phyloP scores from a whole-genome alignment of 2,329 filamentous ascomycete species.

The Phoma sp. region DNA sequence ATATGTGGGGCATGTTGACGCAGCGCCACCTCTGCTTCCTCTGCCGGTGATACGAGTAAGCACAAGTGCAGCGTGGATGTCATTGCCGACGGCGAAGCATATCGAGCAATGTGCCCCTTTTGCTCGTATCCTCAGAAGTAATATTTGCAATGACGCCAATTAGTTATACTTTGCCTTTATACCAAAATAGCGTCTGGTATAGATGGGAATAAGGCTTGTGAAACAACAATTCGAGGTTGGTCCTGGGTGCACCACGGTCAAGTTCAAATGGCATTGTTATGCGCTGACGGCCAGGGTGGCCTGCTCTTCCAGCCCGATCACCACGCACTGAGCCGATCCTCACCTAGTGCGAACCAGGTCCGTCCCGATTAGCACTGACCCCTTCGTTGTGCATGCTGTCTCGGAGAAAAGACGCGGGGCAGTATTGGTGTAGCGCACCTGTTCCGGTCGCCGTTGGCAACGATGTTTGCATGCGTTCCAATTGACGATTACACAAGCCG shows the following conservation, averaged over 20 bases:
- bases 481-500: conserved; percentile 14
- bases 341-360: conserved; percentile 18
- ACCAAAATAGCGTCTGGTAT: conserved; percentile 8
- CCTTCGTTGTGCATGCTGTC: conserved; percentile 22
- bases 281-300: conserved; percentile 14
- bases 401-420: conserved; percentile 12
- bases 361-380: conserved; percentile 17
- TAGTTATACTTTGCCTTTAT: neutral
- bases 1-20: neutral
- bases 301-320: conserved; percentile 16
- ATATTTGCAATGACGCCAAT: conserved; percentile 8
- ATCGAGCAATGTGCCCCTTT: conserved; percentile 4
- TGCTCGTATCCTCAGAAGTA: neutral
- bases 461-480: conserved; percentile 13
- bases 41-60: neutral
- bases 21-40: neutral
- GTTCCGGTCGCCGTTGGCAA: conserved; percentile 10
- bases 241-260: conserved; percentile 12
- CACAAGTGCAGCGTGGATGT: neutral
- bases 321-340: conserved; percentile 23
- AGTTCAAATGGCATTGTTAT: conserved; percentile 23
- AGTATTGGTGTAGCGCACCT: conserved; percentile 1
- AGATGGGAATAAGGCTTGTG: conserved; percentile 7
- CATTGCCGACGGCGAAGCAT: neutral
- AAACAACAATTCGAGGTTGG: conserved; percentile 25